Evolutionary conservation across 352 stramenopile genomes (phyloP), one percentile per base, ranked within the genome.

Genomic region (Phytopythium sindhum): DNA sequence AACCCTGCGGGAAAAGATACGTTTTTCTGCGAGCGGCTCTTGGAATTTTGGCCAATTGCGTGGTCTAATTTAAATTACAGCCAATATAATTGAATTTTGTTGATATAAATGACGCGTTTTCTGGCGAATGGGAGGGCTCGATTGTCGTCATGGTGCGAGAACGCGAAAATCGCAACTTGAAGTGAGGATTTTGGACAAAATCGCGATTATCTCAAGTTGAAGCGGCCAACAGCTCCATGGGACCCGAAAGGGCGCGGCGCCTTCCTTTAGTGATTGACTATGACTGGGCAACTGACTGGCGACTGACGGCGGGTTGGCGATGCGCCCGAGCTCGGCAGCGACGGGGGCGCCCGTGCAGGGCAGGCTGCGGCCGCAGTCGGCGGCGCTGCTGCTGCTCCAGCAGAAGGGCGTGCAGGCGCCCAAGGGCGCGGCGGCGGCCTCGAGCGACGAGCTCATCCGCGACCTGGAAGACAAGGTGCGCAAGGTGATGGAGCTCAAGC

Each of bases 401-500:
- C 47, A 51, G 47, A 15, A 39, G 19, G 5, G 0, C 12, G 54
- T 26, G n/a, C 47, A 28, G 33, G 9, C 17, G n/a, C 62, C 11
- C 15, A 50, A 60, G 31, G 35, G 39, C 17, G 7, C 39, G 10
- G 54, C 54, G 11, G 42, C 28, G 24, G 63, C 54, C 7, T 92
- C 84, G 19, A 91, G 81, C 26, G 82, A 91, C 26, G 86, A 93
- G 63, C 65, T 95, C 42, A 91, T 95, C 28, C 79, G 74, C 31
- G 78, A 91, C 60, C 64, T 95, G 31, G 86, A 95, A 65, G 50
- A 51, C 53, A 91, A 92, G 61, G 81, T 95, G 17, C 76, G 84
- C 41, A 87, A 88, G n/a, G 75, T 95, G 15, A 81, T 93, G 6
- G 86, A 95, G 51, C 70, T 84, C 31, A 95, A 95, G 67, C 81